A percentile compares a stretch with the other conserved stretches of the same genome.
phyloP scores from a whole-genome alignment of 768 basidiomycete species.

The Rubroboletus pulcherrimus region DNA sequence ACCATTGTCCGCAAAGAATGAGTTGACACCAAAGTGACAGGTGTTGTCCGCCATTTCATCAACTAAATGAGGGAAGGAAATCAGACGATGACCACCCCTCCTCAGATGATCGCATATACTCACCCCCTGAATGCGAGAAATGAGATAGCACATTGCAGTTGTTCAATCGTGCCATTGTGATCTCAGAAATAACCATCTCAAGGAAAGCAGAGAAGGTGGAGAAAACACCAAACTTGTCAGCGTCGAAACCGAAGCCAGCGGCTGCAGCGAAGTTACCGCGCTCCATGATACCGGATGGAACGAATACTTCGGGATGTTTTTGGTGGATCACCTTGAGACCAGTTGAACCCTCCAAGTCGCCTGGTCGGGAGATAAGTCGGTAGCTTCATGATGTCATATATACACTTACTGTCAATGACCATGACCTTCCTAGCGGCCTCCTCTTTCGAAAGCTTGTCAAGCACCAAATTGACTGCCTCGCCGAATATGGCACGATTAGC shows the following conservation, averaged over 20 bases:
- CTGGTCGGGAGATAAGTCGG: conserved; percentile 31
- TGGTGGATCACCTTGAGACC: conserved; percentile 85
- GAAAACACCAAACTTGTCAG: conserved; percentile 82
- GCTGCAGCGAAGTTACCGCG: conserved; percentile 81
- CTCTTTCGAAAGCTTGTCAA: conserved; percentile 71
- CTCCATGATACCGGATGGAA: conserved; percentile 86
- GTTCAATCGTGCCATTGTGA: conserved; percentile 92
- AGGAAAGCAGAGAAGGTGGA: conserved; percentile 90
- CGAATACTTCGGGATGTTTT: conserved; percentile 85
- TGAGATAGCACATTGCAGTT: conserved; percentile 84
- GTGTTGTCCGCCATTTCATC: conserved; percentile 68
- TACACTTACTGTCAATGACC: conserved; percentile 73
- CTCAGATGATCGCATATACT: conserved; percentile 19
- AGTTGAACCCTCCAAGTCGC: conserved; percentile 85
- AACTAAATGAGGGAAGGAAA: conserved; percentile 34
- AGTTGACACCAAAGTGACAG: conserved; percentile 75
- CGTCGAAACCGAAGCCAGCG: conserved; percentile 81
- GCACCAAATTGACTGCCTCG: conserved; percentile 74
- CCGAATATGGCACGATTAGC: conserved; percentile 85
- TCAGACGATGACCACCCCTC: background rate
- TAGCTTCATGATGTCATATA: background rate
- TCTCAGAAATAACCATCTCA: conserved; percentile 86
- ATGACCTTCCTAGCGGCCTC: conserved; percentile 77
- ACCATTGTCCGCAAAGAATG: conserved; percentile 85
- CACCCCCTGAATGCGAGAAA: conserved; percentile 86